Percentiles rank a stretch among this genome's conserved stretches.
Evolutionary conservation across 345 rosid species (phyloP).

Genomic region (Pistacia integerrima): DNA sequence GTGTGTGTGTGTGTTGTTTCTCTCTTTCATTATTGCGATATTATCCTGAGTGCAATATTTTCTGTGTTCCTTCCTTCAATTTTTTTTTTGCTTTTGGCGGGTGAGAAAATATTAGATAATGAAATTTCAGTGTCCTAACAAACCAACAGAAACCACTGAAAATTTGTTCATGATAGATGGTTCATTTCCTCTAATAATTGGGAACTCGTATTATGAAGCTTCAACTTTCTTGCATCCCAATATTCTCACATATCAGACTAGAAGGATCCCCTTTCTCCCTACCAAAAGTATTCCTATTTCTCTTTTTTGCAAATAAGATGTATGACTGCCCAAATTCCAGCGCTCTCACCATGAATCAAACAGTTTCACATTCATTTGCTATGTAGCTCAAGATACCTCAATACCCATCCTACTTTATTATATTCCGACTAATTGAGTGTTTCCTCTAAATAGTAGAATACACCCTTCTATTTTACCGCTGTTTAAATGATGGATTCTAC

Average conservation of each 20-base stretch:
- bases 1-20: neutral
- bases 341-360: neutral
- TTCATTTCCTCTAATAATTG: neutral
- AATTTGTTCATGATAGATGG: no score
- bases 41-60: no score
- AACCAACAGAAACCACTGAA: no score
- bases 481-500: neutral
- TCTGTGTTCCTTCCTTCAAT: neutral
- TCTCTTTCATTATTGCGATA: neutral
- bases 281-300: neutral
- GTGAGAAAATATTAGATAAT: no score
- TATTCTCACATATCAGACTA: neutral
- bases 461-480: neutral
- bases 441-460: neutral
- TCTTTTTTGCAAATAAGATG: no score
- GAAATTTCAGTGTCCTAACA: neutral
- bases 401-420: no score
- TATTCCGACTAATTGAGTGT: no score
- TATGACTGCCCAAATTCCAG: neutral
- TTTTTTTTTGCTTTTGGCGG: no score
- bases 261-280: neutral
- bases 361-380: neutral
- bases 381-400: neutral
- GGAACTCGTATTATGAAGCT: neutral
- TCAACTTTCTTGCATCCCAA: neutral